Evolutionary conservation across 495 filamentous ascomycete species (phyloP).

Genomic region (Trichoderma orchidacearum): DNA sequence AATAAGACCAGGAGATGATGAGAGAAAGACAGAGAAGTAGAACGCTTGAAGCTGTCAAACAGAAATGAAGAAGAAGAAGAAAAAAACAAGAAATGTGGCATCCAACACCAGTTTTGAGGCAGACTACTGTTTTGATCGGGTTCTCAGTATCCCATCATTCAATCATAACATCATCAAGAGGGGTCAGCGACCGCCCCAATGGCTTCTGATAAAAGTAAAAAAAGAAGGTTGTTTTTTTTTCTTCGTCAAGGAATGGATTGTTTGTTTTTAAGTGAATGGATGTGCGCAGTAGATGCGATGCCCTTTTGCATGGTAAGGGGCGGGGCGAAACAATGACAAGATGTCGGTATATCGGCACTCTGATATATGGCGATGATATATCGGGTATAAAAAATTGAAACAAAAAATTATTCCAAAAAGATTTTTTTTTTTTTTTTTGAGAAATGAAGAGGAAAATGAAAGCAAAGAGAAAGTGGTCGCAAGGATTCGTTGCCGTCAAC

Average conservation of each 20-base stretch:
- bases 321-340: not conserved
- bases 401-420: not conserved
- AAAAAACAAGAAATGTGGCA: conserved; percentile 9
- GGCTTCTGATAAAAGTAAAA: not conserved
- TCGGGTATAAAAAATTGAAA: not conserved
- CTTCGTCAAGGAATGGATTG: not conserved
- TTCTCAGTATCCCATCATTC: not conserved
- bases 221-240: not conserved
- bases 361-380: not conserved
- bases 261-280: not conserved
- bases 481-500: not conserved
- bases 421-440: too few relatives aligned
- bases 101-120: not conserved
- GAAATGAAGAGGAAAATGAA: not conserved
- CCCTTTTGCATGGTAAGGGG: not conserved
- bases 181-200: not conserved
- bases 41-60: too few relatives aligned
- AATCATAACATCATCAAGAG: not conserved
- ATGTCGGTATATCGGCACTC: not conserved
- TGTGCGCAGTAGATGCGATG: too few relatives aligned
- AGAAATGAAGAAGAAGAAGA: not conserved
- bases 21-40: not conserved
- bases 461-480: too few relatives aligned
- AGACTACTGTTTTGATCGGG: not conserved
- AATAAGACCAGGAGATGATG: not conserved